phyloP scores from a whole-genome alignment of 2,329 filamentous ascomycete genomes.

The Aspergillus pseudoglaucus region DNA sequence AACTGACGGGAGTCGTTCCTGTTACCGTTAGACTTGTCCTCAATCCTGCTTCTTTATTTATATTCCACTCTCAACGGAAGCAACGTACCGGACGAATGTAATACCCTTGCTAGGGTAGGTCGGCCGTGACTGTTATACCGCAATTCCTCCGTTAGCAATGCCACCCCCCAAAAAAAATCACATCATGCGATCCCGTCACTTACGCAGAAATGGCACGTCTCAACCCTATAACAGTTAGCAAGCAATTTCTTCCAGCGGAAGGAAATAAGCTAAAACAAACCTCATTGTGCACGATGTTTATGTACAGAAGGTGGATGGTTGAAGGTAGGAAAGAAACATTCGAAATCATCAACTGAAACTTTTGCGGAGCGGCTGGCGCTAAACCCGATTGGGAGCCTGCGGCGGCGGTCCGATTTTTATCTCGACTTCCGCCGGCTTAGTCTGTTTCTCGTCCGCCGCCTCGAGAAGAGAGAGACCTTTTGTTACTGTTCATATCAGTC shows the following conservation, averaged over 20 bases:
- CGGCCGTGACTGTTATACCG: constrained; percentile 39
- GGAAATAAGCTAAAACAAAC: constrained; percentile 5
- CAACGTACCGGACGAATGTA: constrained; percentile 51
- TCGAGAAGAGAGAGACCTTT: not conserved
- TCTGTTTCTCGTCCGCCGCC: not conserved
- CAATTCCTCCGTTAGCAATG: not conserved
- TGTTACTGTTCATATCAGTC: not conserved
- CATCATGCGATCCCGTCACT: constrained; percentile 19
- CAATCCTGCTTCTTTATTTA: constrained; percentile 4
- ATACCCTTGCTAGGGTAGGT: constrained; percentile 61
- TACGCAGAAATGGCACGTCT: constrained; percentile 63
- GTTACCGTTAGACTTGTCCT: not conserved
- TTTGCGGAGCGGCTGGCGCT: constrained; percentile 24
- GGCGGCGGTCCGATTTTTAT: constrained; percentile 32
- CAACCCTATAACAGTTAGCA: constrained; percentile 29
- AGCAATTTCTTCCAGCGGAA: not conserved
- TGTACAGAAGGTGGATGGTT: constrained; percentile 1
- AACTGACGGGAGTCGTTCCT: constrained; percentile 59
- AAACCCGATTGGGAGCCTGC: constrained; percentile 24
- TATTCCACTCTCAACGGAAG: constrained; percentile 11
- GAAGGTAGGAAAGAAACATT: constrained; percentile 9
- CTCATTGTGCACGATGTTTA: constrained; percentile 11
- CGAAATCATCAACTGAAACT: constrained; percentile 6
- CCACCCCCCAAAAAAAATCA: not conserved
- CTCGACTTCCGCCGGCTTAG: constrained; percentile 15